These are phyloP conservation scores for Neurospora sp. DNA, from an alignment of 2,329 filamentous ascomycete species.

Conservation along the genomic window DNA sequence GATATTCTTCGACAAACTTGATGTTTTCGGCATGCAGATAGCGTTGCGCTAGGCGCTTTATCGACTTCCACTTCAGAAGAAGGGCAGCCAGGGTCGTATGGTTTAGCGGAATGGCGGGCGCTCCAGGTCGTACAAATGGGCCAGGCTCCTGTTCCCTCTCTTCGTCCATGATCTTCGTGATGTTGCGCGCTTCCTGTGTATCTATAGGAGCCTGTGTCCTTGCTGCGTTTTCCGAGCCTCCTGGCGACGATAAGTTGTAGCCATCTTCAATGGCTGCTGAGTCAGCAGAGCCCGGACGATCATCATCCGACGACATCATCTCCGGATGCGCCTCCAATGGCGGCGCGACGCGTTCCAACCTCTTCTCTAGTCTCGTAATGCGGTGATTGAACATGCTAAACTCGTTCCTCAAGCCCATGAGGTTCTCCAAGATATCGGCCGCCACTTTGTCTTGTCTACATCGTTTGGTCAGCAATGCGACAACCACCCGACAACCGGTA, in stretches of 20 bases:
- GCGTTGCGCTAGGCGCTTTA: constrained; percentile 50
- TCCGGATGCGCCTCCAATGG: constrained; percentile 19
- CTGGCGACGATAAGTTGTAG: constrained; percentile 19
- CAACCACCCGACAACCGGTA: not conserved
- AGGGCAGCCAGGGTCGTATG: constrained; percentile 87
- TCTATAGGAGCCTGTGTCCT: constrained; percentile 11
- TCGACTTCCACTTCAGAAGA: constrained; percentile 63
- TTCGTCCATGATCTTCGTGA: constrained; percentile 32
- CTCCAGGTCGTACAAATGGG: constrained; percentile 43
- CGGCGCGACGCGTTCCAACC: constrained; percentile 17
- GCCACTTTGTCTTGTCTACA: constrained; percentile 49
- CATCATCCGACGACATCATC: constrained; percentile 12
- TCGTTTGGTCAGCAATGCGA: constrained; percentile 27
- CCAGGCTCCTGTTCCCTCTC: constrained; percentile 42
- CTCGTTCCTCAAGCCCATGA: constrained; percentile 31
- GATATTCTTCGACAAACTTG: constrained; percentile 57
- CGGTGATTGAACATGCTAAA: constrained; percentile 28
- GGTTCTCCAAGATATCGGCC: constrained; percentile 49
- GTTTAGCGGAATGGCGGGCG: constrained; percentile 67
- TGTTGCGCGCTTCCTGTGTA: constrained; percentile 21
- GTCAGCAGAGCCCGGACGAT: constrained; percentile 11
- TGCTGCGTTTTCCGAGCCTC: constrained; percentile 17
- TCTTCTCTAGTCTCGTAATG: constrained; percentile 29
- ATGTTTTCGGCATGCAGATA: constrained; percentile 40
- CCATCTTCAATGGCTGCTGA: constrained; percentile 14